phyloP scores from a whole-genome alignment of 73 alveolate species.

The Paramecium bursaria region DNA sequence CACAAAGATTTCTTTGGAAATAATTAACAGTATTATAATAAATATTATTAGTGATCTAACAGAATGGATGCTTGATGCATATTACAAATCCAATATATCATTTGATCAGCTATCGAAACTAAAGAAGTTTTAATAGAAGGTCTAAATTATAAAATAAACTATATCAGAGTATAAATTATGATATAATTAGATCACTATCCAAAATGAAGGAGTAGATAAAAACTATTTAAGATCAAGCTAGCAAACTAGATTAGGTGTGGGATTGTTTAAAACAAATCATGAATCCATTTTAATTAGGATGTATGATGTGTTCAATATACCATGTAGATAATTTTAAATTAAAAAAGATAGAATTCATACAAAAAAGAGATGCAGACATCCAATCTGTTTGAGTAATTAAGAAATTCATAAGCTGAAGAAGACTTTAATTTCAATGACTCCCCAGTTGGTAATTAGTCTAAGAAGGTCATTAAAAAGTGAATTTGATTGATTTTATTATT shows the following conservation, averaged over 20 bases:
- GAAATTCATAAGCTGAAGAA: no score
- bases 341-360: no score
- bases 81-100: background rate
- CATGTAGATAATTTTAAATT: no score
- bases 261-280: background rate
- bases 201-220: conserved; percentile 6
- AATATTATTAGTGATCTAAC: background rate
- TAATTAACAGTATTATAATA: background rate
- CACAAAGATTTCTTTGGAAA: conserved; percentile 41
- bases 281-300: conserved; percentile 37
- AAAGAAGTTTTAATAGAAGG: conserved; percentile 30
- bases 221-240: conserved; percentile 17
- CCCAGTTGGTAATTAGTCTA: no score
- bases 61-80: conserved; percentile 28
- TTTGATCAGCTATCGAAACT: conserved; percentile 10
- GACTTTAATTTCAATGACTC: no score
- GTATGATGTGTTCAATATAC: conserved; percentile 21
- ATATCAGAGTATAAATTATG: background rate
- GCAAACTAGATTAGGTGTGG: conserved; percentile 47
- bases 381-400: no score
- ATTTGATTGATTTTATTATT: no score
- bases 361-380: no score
- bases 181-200: conserved; percentile 7
- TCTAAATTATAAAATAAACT: conserved; percentile 14
- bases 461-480: no score